Evolutionary conservation across 345 rosid genomes (phyloP), one percentile per base, ranked within the genome.

Genomic region (Moringa oleifera): DNA sequence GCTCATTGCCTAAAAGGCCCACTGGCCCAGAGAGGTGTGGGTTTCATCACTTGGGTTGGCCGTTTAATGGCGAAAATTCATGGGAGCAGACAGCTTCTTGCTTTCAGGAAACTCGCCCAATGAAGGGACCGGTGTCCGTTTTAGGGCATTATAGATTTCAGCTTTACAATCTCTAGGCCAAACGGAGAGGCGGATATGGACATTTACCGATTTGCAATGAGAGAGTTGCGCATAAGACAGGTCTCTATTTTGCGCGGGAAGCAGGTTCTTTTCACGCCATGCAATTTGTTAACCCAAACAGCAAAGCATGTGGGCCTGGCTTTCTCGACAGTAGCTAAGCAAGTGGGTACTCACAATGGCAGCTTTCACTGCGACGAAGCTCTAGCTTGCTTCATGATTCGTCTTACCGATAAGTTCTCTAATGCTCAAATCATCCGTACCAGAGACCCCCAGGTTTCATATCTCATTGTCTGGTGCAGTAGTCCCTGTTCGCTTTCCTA

Each of bases 311-410:
- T 15, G 47, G 6, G 47, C 25, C 69, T 70, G 59, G 20, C 11
- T 31, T 66, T 72, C 72, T 63, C 72, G 20, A 53, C 63, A 50
- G 59, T 51, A 9, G 28, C 51, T 5, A 91, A 84, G 85, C 91
- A 80, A 54, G 84, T 89, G 7, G 95, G 95, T 18, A 89, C 97
- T 50, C 95, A 87, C 68, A 80, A 85, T 66, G 97, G 98, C 45
- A 84, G 85, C 64, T 89, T 92, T 78, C 91, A 92, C 63, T 92
- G 91, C 77, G 95, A 92, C 64, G 93, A 89, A 71, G 85, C 95
- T 59, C 89, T 92, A 65, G 97, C 91, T 72, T 89, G 97, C 75
- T 89, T 85, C 82, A 85, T 92, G 82, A 77, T 89, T 76, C 94
- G 88, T 78, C 97, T 85, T 70, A 81, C 96, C 66, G 20, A 31